Evolutionary conservation across 2,329 filamentous ascomycete species (phyloP).

Genomic region (Aspergillus tamarii): DNA sequence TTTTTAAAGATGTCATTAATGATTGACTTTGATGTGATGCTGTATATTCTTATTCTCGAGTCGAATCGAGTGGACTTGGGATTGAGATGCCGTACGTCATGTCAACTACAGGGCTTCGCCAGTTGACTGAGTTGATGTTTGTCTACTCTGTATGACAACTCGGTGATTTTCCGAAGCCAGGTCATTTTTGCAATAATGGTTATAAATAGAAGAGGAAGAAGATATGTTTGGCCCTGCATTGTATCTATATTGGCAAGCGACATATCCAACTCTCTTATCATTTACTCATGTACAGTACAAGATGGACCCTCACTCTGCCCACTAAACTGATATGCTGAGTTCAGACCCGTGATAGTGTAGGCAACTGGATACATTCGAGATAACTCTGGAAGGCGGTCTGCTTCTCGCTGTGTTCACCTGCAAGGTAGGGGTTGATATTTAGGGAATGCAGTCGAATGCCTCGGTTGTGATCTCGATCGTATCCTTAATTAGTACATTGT

Average conservation of each 20-base stretch:
- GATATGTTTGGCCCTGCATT: background rate
- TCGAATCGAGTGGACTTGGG: background rate
- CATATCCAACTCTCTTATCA: background rate
- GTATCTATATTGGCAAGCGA: background rate
- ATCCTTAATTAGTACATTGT: background rate
- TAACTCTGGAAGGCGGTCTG: background rate
- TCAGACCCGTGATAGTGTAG: background rate
- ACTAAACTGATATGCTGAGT: background rate
- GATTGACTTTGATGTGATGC: background rate
- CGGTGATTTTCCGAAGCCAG: background rate
- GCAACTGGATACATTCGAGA: background rate
- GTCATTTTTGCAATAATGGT: background rate
- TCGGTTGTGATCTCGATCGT: background rate
- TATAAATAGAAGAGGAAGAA: background rate
- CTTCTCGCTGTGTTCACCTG: background rate
- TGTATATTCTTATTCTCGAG: background rate
- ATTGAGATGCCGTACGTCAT: background rate
- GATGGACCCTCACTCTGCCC: no score
- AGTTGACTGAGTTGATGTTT: background rate
- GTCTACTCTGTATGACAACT: background rate
- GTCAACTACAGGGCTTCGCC: no score
- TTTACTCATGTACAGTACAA: background rate
- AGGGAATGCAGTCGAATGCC: background rate
- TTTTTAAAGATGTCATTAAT: background rate
- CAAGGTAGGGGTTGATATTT: background rate